Evolutionary conservation across 768 basidiomycete genomes (phyloP).

Genomic region (Gyrodon lividus): DNA sequence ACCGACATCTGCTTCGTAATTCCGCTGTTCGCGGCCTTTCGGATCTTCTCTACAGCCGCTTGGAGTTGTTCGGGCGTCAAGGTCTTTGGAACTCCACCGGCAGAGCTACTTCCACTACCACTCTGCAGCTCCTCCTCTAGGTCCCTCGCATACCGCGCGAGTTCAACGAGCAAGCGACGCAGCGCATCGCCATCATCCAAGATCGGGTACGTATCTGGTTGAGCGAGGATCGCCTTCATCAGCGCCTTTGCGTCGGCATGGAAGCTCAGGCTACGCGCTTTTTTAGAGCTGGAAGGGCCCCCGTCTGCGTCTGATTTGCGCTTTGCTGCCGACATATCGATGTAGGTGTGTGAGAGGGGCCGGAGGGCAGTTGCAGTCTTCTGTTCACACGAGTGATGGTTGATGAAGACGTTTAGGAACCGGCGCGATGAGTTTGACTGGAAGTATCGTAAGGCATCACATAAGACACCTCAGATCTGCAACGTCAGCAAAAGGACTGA

Average conservation of each 20-base stretch:
- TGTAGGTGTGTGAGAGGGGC: neutral
- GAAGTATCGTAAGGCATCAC: too few relatives aligned
- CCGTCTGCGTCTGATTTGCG: constrained; percentile 34
- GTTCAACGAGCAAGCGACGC: constrained; percentile 26
- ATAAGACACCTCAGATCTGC: too few relatives aligned
- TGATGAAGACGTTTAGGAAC: neutral
- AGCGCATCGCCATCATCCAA: constrained; percentile 34
- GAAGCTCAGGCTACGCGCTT: constrained; percentile 21
- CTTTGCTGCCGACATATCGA: constrained; percentile 28
- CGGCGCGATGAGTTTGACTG: constrained; percentile 14
- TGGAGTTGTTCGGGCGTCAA: constrained; percentile 40
- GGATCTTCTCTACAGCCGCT: constrained; percentile 44
- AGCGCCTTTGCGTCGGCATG: constrained; percentile 36
- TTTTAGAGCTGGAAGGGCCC: constrained; percentile 27
- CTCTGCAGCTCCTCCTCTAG: constrained; percentile 33
- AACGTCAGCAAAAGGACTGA: too few relatives aligned
- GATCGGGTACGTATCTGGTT: constrained; percentile 35
- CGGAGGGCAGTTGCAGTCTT: neutral
- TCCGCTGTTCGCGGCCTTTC: constrained; percentile 44
- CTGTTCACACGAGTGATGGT: neutral
- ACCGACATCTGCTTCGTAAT: constrained; percentile 53
- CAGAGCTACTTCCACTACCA: constrained; percentile 5
- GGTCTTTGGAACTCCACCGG: constrained; percentile 26
- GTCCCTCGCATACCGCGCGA: constrained; percentile 34
- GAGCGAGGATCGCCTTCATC: constrained; percentile 39